A percentile compares a stretch with the other conserved stretches of the same genome.
Conservation (phyloP, 2,329 filamentous ascomycete genomes). For the Pezicula radicicola region DNA sequence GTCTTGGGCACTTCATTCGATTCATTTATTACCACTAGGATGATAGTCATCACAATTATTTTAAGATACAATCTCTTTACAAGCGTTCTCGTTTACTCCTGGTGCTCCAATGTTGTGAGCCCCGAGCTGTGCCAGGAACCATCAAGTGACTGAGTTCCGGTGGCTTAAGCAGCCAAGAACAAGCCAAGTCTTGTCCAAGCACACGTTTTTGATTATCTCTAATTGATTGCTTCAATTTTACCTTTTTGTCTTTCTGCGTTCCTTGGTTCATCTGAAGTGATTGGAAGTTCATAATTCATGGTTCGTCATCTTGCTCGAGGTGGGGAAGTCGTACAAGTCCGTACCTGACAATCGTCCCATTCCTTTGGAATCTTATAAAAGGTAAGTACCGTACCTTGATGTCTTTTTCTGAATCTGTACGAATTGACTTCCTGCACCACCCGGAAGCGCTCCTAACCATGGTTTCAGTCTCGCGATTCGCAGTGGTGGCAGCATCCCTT, state of each 20-base stretch:
- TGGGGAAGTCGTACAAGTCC: neutral
- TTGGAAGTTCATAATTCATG: no score
- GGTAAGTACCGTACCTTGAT: slow-evolving; percentile 30
- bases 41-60: no score
- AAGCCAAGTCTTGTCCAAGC: neutral
- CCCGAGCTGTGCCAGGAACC: neutral
- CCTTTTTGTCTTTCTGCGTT: neutral
- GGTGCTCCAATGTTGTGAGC: no score
- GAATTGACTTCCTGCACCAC: neutral
- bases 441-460: slow-evolving; percentile 14
- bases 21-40: no score
- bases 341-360: neutral
- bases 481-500: slow-evolving; percentile 32
- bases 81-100: no score
- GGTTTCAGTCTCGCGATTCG: slow-evolving; percentile 22
- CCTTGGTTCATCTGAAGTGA: no score
- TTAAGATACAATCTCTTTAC: no score
- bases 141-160: neutral
- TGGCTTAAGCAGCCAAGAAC: neutral
- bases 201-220: neutral
- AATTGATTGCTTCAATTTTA: neutral
- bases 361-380: neutral
- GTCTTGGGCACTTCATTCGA: no score
- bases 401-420: slow-evolving; percentile 11
- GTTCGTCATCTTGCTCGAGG: no score